Evolutionary conservation across 140 eudicot species (phyloP), one percentile per base, ranked within the genome.

Genomic region (Stevia rebaudiana): DNA sequence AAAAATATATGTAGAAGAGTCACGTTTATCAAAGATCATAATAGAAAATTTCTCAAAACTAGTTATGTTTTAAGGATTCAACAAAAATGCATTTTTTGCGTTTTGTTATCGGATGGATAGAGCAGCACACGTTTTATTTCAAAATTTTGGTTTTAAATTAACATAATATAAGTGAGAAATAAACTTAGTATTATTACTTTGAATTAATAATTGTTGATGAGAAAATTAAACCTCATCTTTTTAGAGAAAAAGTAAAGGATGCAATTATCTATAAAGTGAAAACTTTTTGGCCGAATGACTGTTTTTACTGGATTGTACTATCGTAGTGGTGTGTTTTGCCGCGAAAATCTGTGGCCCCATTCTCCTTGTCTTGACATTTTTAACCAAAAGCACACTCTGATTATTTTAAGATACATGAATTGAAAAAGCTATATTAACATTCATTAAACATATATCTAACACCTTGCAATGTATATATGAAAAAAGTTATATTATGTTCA

Each of bases 291-390:
- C 61, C 22, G 61, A 54, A 28, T 30, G 28, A 4, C 18, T 31
- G 66, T 50, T 47, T 47, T 56, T 58, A 15, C 41, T 37, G 16
- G 30, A 48, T 17, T 66, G 54, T 25, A 55, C 35, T 58, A 48
- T 17, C 57, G 54, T 25, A 55, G 44, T 58, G 46, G 35, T 46
- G 44, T 55, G 39, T 46, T 56, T 57, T 65, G 41, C 52, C 63
- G 68, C 48, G 39, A 48, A 74, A 65, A 56, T 58, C 2, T 58
- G 69, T 65, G 43, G 53, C 63, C 68, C 78, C 78, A 9, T 74
- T 55, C 42, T 15, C 13, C 16, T 24, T 61, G 37, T 72, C 71
- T 39, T 63, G 71, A 54, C 58, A 67, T 74, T 69, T 67, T 74
- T 74, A 61, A 39, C 70, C 13, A 37, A 37, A 37, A 54, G 53